phyloP scores from a whole-genome alignment of 441 rosid genomes.

The California macrophylla region DNA sequence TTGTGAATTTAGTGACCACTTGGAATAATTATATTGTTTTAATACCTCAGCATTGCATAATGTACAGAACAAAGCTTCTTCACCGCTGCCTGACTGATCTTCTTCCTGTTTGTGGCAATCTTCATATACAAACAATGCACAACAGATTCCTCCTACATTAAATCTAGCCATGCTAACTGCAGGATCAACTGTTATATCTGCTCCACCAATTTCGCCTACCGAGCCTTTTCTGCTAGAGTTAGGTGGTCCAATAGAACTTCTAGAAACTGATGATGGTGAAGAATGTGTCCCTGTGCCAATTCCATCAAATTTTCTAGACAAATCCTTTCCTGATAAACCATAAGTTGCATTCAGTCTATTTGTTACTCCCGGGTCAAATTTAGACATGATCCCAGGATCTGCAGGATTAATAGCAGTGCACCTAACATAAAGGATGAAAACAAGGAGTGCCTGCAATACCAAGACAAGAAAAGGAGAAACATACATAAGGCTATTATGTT shows the following conservation, averaged over 20 bases:
- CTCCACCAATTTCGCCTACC: constrained; percentile 35
- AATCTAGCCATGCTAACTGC: constrained; percentile 23
- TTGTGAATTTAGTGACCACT: too few species aligned
- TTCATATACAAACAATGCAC: constrained; percentile 50
- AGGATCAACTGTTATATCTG: constrained; percentile 23
- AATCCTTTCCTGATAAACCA: constrained; percentile 33
- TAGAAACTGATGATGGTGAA: constrained; percentile 68
- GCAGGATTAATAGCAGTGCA: constrained; percentile 69
- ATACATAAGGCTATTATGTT: background rate
- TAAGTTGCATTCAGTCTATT: constrained; percentile 22
- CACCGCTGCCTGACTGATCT: constrained; percentile 39
- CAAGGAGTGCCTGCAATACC: constrained; percentile 47
- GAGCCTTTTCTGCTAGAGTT: constrained; percentile 70
- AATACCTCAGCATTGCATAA: constrained; percentile 63
- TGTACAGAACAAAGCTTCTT: constrained; percentile 63
- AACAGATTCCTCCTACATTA: constrained; percentile 36
- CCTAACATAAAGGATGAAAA: constrained; percentile 53
- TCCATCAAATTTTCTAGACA: constrained; percentile 47
- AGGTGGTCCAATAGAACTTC: constrained; percentile 48
- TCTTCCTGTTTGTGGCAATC: constrained; percentile 51
- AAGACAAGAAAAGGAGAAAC: constrained; percentile 5
- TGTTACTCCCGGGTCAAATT: constrained; percentile 28
- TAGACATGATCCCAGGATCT: constrained; percentile 66
- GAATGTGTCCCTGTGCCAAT: constrained; percentile 45
- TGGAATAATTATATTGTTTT: background rate